phyloP scores from a whole-genome alignment of 1,139 yeast genomes.

The Candida dubliniensis region DNA sequence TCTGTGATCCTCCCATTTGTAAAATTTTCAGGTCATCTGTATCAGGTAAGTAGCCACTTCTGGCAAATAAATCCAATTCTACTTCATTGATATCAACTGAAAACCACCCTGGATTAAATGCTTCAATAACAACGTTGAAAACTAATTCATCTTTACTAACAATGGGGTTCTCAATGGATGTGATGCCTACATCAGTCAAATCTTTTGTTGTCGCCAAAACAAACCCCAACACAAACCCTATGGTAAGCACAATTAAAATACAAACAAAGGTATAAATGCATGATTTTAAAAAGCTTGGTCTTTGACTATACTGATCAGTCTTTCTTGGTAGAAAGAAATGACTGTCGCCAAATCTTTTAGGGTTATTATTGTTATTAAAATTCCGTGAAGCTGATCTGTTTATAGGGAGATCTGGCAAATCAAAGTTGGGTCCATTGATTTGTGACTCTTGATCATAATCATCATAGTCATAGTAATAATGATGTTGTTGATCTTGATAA shows the following conservation, averaged over 20 bases:
- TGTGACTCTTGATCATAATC: constrained; percentile 41
- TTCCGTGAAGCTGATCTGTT: constrained; percentile 11
- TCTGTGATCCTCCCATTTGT: constrained; percentile 11
- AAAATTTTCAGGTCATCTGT: constrained; percentile 9
- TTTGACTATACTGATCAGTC: constrained; percentile 13
- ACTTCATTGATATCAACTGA: constrained; percentile 64
- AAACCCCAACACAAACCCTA: constrained; percentile 83
- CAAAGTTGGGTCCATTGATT: constrained; percentile 18
- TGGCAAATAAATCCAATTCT: constrained; percentile 86
- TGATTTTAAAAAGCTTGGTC: constrained; percentile 38
- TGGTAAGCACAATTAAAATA: constrained; percentile 52
- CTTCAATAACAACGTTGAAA: constrained; percentile 74
- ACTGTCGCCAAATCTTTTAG: constrained; percentile 14
- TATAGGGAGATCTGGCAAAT: constrained; percentile 17
- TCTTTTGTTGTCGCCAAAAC: constrained; percentile 86
- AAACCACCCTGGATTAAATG: constrained; percentile 85
- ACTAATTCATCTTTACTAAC: constrained; percentile 84
- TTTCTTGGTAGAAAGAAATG: constrained; percentile 36
- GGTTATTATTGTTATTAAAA: constrained; percentile 10
- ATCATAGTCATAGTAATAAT: constrained; percentile 40
- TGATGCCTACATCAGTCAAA: constrained; percentile 62
- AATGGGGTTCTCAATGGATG: constrained; percentile 64
- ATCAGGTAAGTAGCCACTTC: constrained; percentile 54
- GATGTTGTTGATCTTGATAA: constrained; percentile 39
- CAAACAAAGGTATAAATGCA: constrained; percentile 58